phyloP scores from a whole-genome alignment of 192 early-diverging fungal species.

The Lobosporangium transversale region DNA sequence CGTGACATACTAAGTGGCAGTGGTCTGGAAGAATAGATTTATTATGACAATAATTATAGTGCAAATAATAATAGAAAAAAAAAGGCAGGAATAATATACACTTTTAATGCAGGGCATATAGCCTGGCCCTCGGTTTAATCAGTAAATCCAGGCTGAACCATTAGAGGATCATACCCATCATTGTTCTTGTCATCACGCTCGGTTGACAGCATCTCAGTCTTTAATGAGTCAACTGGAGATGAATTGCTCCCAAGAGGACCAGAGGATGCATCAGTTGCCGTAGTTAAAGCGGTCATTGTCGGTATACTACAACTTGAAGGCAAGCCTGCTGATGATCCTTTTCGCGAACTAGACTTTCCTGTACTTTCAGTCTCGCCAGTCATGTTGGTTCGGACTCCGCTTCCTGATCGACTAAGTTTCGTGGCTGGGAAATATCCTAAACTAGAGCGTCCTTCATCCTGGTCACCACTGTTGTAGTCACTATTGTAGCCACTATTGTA shows the following conservation, averaged over 20 bases:
- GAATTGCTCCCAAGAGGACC: not conserved
- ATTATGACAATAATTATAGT: not conserved
- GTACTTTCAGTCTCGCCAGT: not conserved
- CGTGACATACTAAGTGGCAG: conserved; percentile 64
- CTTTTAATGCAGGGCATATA: too few relatives aligned
- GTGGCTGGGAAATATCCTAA: conserved; percentile 38
- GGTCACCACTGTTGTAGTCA: conserved; percentile 48
- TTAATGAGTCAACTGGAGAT: not conserved
- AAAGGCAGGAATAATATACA: too few relatives aligned
- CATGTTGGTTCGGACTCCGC: conserved; percentile 19
- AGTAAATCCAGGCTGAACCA: conserved; percentile 35
- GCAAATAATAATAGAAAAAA: not conserved
- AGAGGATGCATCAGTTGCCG: not conserved
- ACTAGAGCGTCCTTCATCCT: conserved; percentile 35
- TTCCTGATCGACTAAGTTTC: conserved; percentile 45
- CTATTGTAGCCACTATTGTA: conserved; percentile 41
- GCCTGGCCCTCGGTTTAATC: too few relatives aligned
- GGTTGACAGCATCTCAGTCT: conserved; percentile 9
- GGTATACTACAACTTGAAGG: conserved; percentile 4
- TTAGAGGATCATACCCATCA: conserved; percentile 41
- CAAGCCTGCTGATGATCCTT: conserved; percentile 22
- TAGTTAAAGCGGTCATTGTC: not conserved
- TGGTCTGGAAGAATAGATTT: conserved; percentile 22
- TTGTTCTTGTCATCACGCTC: conserved; percentile 29
- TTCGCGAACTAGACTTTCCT: conserved; percentile 11